Evolutionary conservation across 1,284 basidiomycete species (phyloP).

Genomic region (Wallemia ichthyophaga): DNA sequence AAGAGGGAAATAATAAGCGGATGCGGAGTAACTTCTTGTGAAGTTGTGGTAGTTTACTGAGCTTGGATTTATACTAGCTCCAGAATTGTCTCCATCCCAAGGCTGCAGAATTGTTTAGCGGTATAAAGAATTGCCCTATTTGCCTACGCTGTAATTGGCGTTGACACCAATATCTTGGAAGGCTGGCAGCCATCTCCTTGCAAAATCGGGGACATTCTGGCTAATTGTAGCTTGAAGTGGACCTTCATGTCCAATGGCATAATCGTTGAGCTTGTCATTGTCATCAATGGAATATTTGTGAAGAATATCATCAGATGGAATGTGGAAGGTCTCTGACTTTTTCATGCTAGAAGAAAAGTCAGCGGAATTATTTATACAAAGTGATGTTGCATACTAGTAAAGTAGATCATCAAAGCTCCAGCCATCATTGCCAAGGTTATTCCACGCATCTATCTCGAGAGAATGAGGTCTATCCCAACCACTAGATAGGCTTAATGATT

Average conservation of each 20-base stretch:
- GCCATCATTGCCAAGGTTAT: slow-evolving; percentile 2
- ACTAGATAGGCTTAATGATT: not conserved
- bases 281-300: slow-evolving; percentile 2
- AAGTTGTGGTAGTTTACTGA: slow-evolving; percentile 3
- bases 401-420: slow-evolving; percentile 3
- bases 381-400: not conserved
- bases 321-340: slow-evolving; percentile 6
- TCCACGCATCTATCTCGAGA: slow-evolving; percentile 4
- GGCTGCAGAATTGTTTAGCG: slow-evolving; percentile 1
- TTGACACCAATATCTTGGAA: slow-evolving; percentile 5
- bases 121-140: no score
- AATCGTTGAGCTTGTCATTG: slow-evolving; percentile 4
- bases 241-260: slow-evolving; percentile 5
- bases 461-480: not conserved
- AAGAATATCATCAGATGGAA: slow-evolving; percentile 3
- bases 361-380: not conserved
- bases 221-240: slow-evolving; percentile 5
- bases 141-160: slow-evolving; percentile 3
- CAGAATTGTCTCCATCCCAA: slow-evolving; percentile 4
- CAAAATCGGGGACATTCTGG: slow-evolving; percentile 3
- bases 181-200: slow-evolving; percentile 6
- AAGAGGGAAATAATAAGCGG: slow-evolving; percentile 6
- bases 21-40: slow-evolving; percentile 2
- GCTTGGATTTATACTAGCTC: slow-evolving; percentile 4
- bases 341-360: slow-evolving; percentile 6